phyloP scores from a whole-genome alignment of 306 rosid genomes.

The Dryas octopetala region DNA sequence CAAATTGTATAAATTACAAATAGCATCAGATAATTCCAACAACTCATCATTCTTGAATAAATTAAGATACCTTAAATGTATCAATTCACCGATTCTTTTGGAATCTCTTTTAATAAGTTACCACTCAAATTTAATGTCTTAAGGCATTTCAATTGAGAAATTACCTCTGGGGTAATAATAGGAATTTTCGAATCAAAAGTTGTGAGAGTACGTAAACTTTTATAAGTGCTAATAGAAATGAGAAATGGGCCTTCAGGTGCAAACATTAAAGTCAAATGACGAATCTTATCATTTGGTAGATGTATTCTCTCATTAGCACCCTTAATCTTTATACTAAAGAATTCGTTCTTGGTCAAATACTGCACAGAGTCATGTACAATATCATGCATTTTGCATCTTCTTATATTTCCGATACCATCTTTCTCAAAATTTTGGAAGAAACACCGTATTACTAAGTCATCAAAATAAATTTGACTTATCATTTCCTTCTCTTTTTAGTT shows the following conservation, averaged over 20 bases:
- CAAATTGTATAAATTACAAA: constrained; percentile 4
- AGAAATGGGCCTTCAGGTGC: too few species aligned
- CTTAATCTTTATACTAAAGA: background rate
- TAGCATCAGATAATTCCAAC: background rate
- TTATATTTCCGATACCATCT: too few species aligned
- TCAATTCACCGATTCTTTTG: background rate
- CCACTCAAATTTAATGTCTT: background rate
- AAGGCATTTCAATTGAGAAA: background rate
- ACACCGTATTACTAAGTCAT: background rate
- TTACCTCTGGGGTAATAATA: background rate
- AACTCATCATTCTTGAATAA: fast-evolving
- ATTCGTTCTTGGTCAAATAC: background rate
- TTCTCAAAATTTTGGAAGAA: background rate
- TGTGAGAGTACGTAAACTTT: background rate
- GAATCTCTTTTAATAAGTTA: fast-evolving
- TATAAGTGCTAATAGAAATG: fast-evolving
- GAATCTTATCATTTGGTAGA: too few species aligned
- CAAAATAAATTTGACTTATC: background rate
- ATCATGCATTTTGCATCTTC: background rate
- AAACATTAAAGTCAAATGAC: too few species aligned
- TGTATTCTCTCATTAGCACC: background rate
- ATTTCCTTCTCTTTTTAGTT: too few species aligned
- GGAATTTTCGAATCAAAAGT: too few species aligned
- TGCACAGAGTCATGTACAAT: background rate
- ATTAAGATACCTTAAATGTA: constrained; percentile 12